Percentiles rank a stretch among this genome's conserved stretches.
phyloP scores from a whole-genome alignment of 371 early-diverging fungal genomes.

The Mucor racemosus region DNA sequence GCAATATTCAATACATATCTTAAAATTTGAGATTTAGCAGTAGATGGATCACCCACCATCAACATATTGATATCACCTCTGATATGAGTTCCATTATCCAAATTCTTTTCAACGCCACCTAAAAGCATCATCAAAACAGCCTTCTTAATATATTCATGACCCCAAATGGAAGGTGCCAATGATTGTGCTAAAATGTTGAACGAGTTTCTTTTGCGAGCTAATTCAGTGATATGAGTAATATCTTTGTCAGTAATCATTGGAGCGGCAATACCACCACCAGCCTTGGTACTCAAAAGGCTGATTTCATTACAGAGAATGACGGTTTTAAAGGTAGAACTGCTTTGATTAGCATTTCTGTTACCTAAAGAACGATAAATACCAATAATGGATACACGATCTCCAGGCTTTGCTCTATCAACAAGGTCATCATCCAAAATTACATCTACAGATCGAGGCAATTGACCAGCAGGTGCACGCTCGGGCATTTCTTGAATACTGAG shows the following conservation, averaged over 20 bases:
- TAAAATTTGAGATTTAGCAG: conserved; percentile 96
- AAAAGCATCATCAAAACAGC: conserved; percentile 93
- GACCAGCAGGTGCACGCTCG: conserved; percentile 98
- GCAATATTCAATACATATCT: conserved; percentile 91
- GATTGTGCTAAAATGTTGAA: conserved; percentile 88
- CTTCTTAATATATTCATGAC: conserved; percentile 96
- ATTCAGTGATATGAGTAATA: conserved; percentile 80
- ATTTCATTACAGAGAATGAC: conserved; percentile 93
- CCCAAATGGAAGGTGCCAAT: conserved; percentile 97
- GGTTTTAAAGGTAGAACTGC: conserved; percentile 88
- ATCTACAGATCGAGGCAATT: conserved; percentile 96
- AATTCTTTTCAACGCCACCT: conserved; percentile 96
- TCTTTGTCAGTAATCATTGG: conserved; percentile 78
- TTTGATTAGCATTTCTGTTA: conserved; percentile 73
- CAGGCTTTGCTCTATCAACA: conserved; percentile 97
- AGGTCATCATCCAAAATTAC: conserved; percentile 97
- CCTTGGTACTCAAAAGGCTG: conserved; percentile 79
- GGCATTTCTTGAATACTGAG: conserved; percentile 99
- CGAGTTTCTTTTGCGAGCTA: conserved; percentile 74
- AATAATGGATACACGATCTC: conserved; percentile 96
- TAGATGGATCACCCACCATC: conserved; percentile 97
- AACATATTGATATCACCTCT: conserved; percentile 97
- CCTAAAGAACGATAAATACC: conserved; percentile 96
- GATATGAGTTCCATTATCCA: conserved; percentile 94
- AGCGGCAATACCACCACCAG: conserved; percentile 65